These are phyloP conservation scores for Exophiala calicioides DNA, from an alignment of 2,329 filamentous ascomycete genomes.

Conservation along the genomic window DNA sequence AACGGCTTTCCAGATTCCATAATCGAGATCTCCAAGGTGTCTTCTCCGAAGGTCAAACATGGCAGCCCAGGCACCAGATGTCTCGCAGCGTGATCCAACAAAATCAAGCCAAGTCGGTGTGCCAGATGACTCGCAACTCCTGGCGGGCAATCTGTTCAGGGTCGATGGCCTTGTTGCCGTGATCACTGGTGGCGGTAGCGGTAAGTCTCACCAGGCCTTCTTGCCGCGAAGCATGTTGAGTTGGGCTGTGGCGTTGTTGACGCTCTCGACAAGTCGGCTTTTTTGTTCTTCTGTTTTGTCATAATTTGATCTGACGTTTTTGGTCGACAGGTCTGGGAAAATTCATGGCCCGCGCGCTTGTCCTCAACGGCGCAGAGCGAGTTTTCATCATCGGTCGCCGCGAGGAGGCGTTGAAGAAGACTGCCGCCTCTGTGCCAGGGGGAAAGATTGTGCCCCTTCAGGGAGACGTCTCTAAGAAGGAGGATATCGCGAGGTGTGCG, in stretches of 20 bases:
- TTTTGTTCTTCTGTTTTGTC: too few species aligned
- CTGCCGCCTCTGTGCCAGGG: slow-evolving; percentile 43
- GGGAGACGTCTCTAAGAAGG: slow-evolving; percentile 46
- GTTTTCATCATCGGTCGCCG: slow-evolving; percentile 58
- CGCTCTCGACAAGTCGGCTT: too few species aligned
- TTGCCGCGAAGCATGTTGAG: too few species aligned
- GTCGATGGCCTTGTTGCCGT: slow-evolving; percentile 56
- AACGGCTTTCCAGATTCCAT: too few species aligned
- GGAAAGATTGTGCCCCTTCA: slow-evolving; percentile 46
- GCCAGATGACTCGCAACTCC: slow-evolving; percentile 21
- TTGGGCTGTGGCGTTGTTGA: too few species aligned
- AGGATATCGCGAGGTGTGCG: slow-evolving; percentile 36
- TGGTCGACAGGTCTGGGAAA: slow-evolving; percentile 41
- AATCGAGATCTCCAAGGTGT: too few species aligned
- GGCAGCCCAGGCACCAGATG: too few species aligned
- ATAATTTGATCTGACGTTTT: too few species aligned
- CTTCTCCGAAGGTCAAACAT: too few species aligned
- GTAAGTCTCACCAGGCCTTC: too few species aligned
- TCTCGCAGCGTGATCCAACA: too few species aligned
- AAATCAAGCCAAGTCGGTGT: too few species aligned
- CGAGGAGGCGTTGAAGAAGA: slow-evolving; percentile 43
- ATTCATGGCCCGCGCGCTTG: slow-evolving; percentile 47
- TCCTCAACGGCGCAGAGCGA: slow-evolving; percentile 52
- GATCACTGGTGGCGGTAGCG: slow-evolving; percentile 56
- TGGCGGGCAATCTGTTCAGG: slow-evolving; percentile 44